Evolutionary conservation across 768 basidiomycete genomes (phyloP), one percentile per base, ranked within the genome.

Genomic region (Termitomyces bulborhizus): DNA sequence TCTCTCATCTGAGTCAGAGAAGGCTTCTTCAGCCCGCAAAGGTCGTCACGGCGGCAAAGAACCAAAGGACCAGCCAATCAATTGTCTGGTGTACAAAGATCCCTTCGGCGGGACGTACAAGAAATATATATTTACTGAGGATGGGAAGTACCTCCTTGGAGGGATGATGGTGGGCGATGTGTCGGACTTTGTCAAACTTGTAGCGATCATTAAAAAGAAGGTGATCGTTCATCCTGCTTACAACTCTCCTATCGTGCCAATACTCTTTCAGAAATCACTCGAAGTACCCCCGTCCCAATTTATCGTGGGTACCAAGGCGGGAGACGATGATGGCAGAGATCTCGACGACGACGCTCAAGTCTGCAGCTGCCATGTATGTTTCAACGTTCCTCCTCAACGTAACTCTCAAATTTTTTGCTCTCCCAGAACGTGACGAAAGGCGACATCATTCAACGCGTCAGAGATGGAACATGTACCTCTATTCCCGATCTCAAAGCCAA

Each of bases 91-190:
- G 3, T 90, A 89, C 66, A 75, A 80, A 45, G 88, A 90, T 63
- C 88, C 88, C 0, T 88, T 90, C 66, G 71, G 75, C n/a, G 74
- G 73, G 2, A 77, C 81, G 8, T 90, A 89, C 73, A 88, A 89
- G 69, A 89, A 88, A 70, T 88, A 86, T 58, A 79, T 89, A 42
- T 89, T 89, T 65, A 84, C 78, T 11, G 76, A 76, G 7, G 85
- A 89, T 62, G 88, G 87, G 11, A 83, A 84, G 66, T 76, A 85
- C 60, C 72, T 90, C 12, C 69, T 90, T 3, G 88, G 88, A 12
- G 88, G 88, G 3, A 86, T 88, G 79, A 86, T 89, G 85, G 79
- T 90, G n/a, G 88, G 87, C 3, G 85, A 87, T 62, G 80, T 80
- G 9, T 74, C 72, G 37, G 83, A 86, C 63, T 88, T 83, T 62